Conservation (phyloP, 2,329 filamentous ascomycete genomes). For the Botrytis sinoallii region DNA sequence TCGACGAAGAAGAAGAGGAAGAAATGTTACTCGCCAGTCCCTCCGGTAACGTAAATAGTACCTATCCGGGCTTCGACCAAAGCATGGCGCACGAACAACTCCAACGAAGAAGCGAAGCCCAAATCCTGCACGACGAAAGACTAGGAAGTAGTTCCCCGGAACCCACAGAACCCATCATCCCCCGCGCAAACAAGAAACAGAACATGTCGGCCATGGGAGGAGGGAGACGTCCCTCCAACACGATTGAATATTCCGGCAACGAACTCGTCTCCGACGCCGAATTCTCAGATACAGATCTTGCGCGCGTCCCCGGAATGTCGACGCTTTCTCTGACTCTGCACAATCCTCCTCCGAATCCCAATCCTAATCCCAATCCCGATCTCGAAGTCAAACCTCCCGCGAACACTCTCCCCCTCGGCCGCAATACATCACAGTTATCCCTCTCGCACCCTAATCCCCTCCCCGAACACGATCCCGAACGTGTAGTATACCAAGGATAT, state of each 20-base stretch:
- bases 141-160: slow-evolving; percentile 58
- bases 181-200: slow-evolving; percentile 22
- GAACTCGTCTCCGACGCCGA: slow-evolving; percentile 81
- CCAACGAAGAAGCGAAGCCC: slow-evolving; percentile 24
- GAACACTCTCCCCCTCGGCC: slow-evolving; percentile 40
- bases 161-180: slow-evolving; percentile 42
- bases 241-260: slow-evolving; percentile 63
- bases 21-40: slow-evolving; percentile 75
- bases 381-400: slow-evolving; percentile 36
- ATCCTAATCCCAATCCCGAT: background rate
- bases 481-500: slow-evolving; percentile 92
- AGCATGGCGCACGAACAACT: slow-evolving; percentile 31
- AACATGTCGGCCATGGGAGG: slow-evolving; percentile 25
- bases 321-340: slow-evolving; percentile 31
- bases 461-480: slow-evolving; percentile 67
- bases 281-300: slow-evolving; percentile 67
- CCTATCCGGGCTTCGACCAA: slow-evolving; percentile 33
- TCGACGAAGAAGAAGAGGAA: slow-evolving; percentile 86
- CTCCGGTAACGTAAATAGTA: slow-evolving; percentile 39
- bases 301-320: slow-evolving; percentile 39
- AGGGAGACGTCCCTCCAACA: slow-evolving; percentile 56
- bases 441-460: slow-evolving; percentile 41
- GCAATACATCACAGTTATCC: slow-evolving; percentile 63
- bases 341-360: slow-evolving; percentile 26
- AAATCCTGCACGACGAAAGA: slow-evolving; percentile 34